Evolutionary conservation across 768 basidiomycete genomes (phyloP), one percentile per base, ranked within the genome.

Genomic region (Tephrocybe sp.): DNA sequence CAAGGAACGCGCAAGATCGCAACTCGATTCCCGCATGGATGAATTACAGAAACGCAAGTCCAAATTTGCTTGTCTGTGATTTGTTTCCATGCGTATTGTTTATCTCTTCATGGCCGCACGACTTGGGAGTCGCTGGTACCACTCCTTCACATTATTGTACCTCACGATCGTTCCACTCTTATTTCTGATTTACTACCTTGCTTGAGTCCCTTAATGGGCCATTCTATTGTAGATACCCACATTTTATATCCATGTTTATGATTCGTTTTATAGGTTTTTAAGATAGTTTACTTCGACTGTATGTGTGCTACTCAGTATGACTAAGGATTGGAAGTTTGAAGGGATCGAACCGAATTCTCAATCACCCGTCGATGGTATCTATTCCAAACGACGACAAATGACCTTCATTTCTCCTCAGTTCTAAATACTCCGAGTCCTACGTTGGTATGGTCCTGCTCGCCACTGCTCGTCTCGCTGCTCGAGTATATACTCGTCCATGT

Each of bases 21-120:
- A 93, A 67, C 81, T 95, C 24, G 92, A 95, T 64, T 78, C 80
- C 15, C 84, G 93, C 55, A 87, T 92, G 85, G 89, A 92, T 48
- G 93, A 94, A 61, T 72, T 92, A 34, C 77, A 78, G 64, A 81
- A 79, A 71, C 86, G 89, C 52, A 94, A 92, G 74, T 92, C 90
- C 55, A 96, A 95, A 72, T 96, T 92, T 68, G 88, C 86, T 45
- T 93, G 91, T 69, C 78, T 93, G 68, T 93, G 76, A 79, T 63
- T 50, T 44, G n/a, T 44, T 46, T 26, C 36, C 47, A 34, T 45
- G 35, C 45, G 32, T 49, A 43, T 43, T 54, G 44, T 46, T 46
- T 54, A 55, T 58, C 18, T 56, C 35, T 44, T 41, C 48, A 49
- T 46, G 48, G 53, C 44, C 35, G 39, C 44, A 55, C 53, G 37